These are phyloP conservation scores for Coemansia sp. DNA, from an alignment of 192 early-diverging fungal species.

Conservation along the genomic window DNA sequence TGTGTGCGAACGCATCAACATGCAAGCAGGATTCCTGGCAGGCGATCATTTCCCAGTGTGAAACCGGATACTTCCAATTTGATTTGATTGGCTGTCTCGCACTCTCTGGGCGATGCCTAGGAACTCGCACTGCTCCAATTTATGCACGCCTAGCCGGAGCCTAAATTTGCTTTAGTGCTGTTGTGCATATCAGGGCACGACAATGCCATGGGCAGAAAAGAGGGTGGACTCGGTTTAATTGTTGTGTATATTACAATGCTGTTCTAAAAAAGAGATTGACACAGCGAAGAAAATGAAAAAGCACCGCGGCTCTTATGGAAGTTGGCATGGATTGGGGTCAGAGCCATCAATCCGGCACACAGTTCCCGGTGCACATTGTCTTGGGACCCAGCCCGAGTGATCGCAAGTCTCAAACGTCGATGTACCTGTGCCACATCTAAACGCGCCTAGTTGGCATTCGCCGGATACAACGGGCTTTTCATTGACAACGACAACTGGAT, in stretches of 20 bases:
- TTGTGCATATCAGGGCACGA: no score
- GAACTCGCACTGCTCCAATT: no score
- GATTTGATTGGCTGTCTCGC: no score
- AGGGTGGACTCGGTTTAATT: no score
- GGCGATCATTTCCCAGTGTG: no score
- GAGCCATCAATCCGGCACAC: neutral
- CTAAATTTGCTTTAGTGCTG: no score
- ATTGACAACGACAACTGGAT: neutral
- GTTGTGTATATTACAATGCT: no score
- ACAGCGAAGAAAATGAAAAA: neutral
- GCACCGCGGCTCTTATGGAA: neutral
- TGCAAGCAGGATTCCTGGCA: neutral
- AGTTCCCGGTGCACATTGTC: slow-evolving; percentile 20
- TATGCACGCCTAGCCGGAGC: no score
- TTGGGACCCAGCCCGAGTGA: slow-evolving; percentile 7
- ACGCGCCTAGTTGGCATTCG: neutral
- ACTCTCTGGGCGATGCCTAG: no score
- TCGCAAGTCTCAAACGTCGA: slow-evolving; percentile 18
- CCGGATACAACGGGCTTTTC: neutral
- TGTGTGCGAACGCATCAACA: neutral
- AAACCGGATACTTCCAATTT: no score
- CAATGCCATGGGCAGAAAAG: no score
- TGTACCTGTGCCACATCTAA: slow-evolving; percentile 1
- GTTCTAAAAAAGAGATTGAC: neutral
- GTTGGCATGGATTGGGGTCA: slow-evolving; percentile 4